Evolutionary conservation across 1,284 basidiomycete species (phyloP).

Genomic region (Thecaphora frezii): DNA sequence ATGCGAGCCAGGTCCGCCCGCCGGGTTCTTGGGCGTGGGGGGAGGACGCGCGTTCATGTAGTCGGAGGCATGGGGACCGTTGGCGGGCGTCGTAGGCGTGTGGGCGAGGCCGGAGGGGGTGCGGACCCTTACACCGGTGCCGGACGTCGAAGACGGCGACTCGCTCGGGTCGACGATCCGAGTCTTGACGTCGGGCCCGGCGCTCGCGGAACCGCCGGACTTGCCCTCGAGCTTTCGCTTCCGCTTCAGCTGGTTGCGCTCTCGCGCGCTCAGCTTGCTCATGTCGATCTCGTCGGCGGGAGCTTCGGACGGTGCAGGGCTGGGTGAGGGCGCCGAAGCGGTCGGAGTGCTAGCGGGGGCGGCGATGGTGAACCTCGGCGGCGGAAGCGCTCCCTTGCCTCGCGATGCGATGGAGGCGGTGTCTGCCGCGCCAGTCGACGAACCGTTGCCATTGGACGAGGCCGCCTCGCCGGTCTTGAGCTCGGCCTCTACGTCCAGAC

Average conservation of each 20-base stretch:
- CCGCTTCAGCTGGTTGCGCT: constrained; percentile 84
- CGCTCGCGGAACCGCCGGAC: constrained; percentile 3
- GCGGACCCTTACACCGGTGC: constrained; percentile 21
- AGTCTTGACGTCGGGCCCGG: constrained; percentile 22
- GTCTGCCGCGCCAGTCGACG: constrained; percentile 33
- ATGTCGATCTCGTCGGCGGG: constrained; percentile 43
- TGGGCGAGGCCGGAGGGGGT: constrained; percentile 19
- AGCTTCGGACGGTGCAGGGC: constrained; percentile 15
- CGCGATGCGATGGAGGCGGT: constrained; percentile 3
- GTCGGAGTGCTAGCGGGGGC: constrained; percentile 10
- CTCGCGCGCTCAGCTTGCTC: constrained; percentile 66
- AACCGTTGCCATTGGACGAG: constrained; percentile 2
- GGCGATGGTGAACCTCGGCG: constrained; percentile 28
- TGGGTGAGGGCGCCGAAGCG: constrained; percentile 15
- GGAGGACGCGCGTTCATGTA: constrained; percentile 21
- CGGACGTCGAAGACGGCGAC: constrained; percentile 8
- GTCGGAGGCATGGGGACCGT: constrained; percentile 7
- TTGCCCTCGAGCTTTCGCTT: constrained; percentile 83
- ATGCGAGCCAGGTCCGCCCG: constrained; percentile 26
- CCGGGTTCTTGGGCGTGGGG: constrained; percentile 25
- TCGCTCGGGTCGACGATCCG: constrained; percentile 62
- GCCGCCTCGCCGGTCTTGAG: constrained; percentile 32
- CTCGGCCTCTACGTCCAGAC: constrained; percentile 59
- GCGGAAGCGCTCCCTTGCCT: constrained; percentile 9
- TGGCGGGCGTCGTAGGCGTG: constrained; percentile 22